Evolutionary conservation across 495 filamentous ascomycete species (phyloP), one percentile per base, ranked within the genome.

Genomic region (Immersiella caudata): DNA sequence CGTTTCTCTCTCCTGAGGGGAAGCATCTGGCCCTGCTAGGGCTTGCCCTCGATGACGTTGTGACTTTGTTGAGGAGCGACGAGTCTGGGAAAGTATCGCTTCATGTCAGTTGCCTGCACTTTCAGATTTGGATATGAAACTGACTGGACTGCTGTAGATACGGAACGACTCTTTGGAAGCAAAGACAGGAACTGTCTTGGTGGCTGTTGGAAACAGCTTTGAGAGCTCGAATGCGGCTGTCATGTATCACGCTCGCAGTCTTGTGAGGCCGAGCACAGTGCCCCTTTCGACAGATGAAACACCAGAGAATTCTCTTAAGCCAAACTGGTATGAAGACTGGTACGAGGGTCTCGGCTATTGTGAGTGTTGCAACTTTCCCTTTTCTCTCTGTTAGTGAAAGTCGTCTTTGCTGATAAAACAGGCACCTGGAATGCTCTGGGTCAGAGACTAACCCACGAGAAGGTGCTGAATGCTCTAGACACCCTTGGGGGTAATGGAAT

Each of bases 381-480:
- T 5, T 2, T 46, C 2, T 12, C 2, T 12, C 16, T 72, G 11
- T 26, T 24, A 18, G 0, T 0, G 7, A 1, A 5, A 22, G n/a
- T n/a, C 26, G n/a, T 58, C 12, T 61, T 21, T 33, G 63, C 9
- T 29, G 29, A 51, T 0, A 18, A n/a, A 33, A 21, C 51, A 85
- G 84, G 93, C 77, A 99, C 95, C 11, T 98, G 95, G 95, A 98
- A 98, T 74, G 89, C 88, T 0, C 82, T 99, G 0, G 95, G 95
- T 0, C 92, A 94, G 75, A 77, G 88, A 12, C 78, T 98, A 50
- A 92, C 88, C 0, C 93, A 94, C 68, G 82, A 92, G 5, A 95
- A 91, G 70, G 87, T 99, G 24, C 73, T 93, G 24, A 75, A 85
- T 29, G 93, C 94, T 14, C 80, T 99, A 11, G 85, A 91, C 67